A percentile compares a stretch with the other conserved stretches of the same genome.
These are phyloP conservation scores for Eucalyptus dawsonii DNA, from an alignment of 345 rosid species.

Conservation along the genomic window DNA sequence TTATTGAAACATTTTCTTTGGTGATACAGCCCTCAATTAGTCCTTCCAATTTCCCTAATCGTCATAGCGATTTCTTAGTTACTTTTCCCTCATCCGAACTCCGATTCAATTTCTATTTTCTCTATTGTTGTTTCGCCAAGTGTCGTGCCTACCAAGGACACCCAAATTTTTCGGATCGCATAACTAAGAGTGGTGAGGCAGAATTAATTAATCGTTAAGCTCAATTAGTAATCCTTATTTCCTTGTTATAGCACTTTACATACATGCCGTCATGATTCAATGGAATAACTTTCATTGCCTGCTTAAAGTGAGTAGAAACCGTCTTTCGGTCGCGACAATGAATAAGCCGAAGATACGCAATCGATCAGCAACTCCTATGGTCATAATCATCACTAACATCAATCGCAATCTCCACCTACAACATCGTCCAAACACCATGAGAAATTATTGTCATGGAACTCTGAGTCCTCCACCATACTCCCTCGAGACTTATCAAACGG, in stretches of 20 bases:
- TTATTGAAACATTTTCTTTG: background rate
- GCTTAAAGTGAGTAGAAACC: too few relatives aligned
- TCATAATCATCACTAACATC: background rate
- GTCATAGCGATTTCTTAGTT: background rate
- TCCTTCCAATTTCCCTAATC: background rate
- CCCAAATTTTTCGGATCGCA: background rate
- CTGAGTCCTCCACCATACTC: too few relatives aligned
- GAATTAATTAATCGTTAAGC: background rate
- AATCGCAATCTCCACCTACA: background rate
- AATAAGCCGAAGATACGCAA: background rate
- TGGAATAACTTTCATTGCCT: background rate
- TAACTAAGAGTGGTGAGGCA: background rate
- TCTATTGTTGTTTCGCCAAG: background rate
- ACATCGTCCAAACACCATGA: too few relatives aligned
- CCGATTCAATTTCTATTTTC: background rate
- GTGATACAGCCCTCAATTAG: background rate
- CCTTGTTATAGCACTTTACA: background rate
- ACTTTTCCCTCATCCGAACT: background rate
- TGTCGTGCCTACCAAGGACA: background rate
- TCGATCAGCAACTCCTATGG: background rate
- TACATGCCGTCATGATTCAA: background rate
- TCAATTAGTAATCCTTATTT: background rate
- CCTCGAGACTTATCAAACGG: too few relatives aligned
- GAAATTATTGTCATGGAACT: too few relatives aligned
- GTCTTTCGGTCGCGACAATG: rapidly evolving